Base-by-base conservation (phyloP, 1,139 yeast genomes). In the Geotrichum histeridarum region DNA sequence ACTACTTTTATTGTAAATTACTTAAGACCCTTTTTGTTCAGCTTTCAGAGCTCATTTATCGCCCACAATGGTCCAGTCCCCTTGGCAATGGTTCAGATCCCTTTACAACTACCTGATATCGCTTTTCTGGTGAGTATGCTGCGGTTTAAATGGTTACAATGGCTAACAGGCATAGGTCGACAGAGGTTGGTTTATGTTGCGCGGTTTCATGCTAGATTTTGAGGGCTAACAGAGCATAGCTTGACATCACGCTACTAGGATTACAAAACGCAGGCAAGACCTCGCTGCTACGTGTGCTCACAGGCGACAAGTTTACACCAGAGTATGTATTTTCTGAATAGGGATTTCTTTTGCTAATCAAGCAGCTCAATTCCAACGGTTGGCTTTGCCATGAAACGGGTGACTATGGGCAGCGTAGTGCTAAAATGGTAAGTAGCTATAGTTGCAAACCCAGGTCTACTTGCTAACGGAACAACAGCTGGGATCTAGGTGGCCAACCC, bases 401-500 rank as follows among this genome's bases (percentile, higher is more conserved):
- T 71, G 44, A 65, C 65, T 48, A 65, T 67, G 56, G 74, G 74
- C n/a, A 62, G 67, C 12, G 75, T 71, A 15, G 70, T 72, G 30
- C 60, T 71, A 32, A 71, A 71, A 61, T 71, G 74, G 69, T 65
- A 55, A 41, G 68, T 44, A 8, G 8, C 33, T 12, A 38, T 9
- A 42, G 12, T 45, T 14, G 15, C 5, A 12, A 4, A 5, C 27
- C 27, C 3, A 22, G 3, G 3, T 22, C 27, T 22, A 33, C 17
- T 32, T 31, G 17, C 22, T 38, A 17, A 9, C 8, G 6, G 27
- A 6, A 15, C 31, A 22, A 8, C 37, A 66, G 70, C 62, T 71
- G 75, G 75, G 75, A 71, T 64, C 59, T 71, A 33, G 75, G 75
- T 22, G 75, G 75, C 1, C 75, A 71, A 60, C 73, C 74, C 9